Base-by-base conservation (phyloP, 768 basidiomycete genomes). In the Psilocybe cubensis region DNA sequence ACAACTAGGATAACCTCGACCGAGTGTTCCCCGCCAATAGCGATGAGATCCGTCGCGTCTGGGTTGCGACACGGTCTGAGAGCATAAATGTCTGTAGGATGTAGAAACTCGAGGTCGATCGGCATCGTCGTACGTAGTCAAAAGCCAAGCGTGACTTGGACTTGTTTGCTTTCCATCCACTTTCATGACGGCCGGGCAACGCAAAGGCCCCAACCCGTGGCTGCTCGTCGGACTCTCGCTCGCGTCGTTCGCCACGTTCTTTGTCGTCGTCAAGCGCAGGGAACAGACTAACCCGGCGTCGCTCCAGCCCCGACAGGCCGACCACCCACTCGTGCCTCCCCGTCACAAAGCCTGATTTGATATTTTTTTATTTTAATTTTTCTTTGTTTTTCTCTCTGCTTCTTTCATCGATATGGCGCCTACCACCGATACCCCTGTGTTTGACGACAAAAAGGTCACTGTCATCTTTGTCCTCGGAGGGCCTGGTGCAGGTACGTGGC, bases 391-490 rank as follows among this genome's bases (percentile, higher is more conserved):
- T 33, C 31, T 33, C 12, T 33, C 12, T 12, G 31, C 31, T 33
- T 33, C 12, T 33, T 40, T 27, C 43, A 27, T 11, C 41, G 27
- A 47, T 46, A 63, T 58, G 56, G 45, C 53, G 14, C 31, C 61
- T 41, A 61, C 68, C 4, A 33, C 21, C 44, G 57, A 47, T 24
- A 48, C 52, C 28, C 79, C 81, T 14, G 79, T 77, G 2, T 96
- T 97, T 66, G 86, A 92, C 71, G 72, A 76, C 28, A 68, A 70
- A 45, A 88, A 92, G 61, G 89, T 98, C 65, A 88, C 83, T 17
- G 96, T 99, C 56, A 80, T 98, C 67, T 99, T 92, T 67, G 96
- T 98, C 23, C 87, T 99, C 12, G 97, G 97, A 33, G 97, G 97
- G 0, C 97, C 97, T 18, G 97, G 97, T 49, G 95, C 95, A 65